Conservation (phyloP, 2,329 filamentous ascomycete genomes). For the Emergomyces africanus region DNA sequence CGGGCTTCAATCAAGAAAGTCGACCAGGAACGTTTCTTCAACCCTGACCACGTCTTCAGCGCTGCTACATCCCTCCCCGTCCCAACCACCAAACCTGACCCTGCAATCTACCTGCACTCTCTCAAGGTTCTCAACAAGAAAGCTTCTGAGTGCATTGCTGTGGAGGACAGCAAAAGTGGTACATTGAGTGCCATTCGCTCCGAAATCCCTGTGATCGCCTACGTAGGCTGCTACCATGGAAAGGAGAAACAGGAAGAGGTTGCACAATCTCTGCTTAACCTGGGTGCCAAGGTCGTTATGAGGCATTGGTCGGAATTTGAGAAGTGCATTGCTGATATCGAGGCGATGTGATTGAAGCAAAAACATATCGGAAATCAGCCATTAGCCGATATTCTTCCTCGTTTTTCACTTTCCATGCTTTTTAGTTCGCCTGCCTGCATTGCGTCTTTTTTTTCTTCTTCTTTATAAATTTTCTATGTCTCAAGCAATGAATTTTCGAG, state of each 20-base stretch:
- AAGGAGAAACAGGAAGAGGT: conserved; percentile 51
- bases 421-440: too few relatives aligned
- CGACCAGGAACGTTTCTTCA: conserved; percentile 68
- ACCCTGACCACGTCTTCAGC: conserved; percentile 61
- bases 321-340: conserved; percentile 30
- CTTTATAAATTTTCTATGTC: neutral
- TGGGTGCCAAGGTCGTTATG: conserved; percentile 52
- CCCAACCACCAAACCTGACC: conserved; percentile 85
- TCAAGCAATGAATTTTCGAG: conserved; percentile 16
- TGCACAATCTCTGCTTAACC: conserved; percentile 46
- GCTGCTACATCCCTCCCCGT: conserved; percentile 64
- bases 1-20: conserved; percentile 67
- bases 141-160: conserved; percentile 59
- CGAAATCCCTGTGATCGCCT: conserved; percentile 68
- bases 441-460: neutral
- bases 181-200: conserved; percentile 65
- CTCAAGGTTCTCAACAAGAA: conserved; percentile 60
- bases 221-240: conserved; percentile 63
- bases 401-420: neutral
- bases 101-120: conserved; percentile 72
- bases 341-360: conserved; percentile 15
- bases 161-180: conserved; percentile 83
- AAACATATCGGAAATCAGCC: neutral
- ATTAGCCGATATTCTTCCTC: neutral
- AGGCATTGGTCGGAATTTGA: conserved; percentile 36